Evolutionary conservation across 1,284 basidiomycete species (phyloP).

Genomic region (Tremellales sp.): DNA sequence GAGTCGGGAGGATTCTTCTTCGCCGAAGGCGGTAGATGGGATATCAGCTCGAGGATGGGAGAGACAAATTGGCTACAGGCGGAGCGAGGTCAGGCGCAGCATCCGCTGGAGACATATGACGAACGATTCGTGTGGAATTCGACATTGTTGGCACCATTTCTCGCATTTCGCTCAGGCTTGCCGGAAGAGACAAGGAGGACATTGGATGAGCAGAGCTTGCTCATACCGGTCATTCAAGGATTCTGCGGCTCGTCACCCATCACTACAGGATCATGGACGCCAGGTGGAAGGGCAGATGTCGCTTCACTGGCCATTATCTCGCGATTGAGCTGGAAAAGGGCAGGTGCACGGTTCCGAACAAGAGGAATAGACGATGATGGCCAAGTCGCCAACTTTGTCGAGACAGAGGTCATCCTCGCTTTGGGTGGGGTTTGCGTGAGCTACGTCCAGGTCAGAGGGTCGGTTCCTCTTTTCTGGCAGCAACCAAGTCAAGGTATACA

Average conservation of each 20-base stretch:
- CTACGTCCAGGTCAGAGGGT: conserved; percentile 89
- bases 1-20: conserved; percentile 93
- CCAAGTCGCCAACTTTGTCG: conserved; percentile 95
- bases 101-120: conserved; percentile 65
- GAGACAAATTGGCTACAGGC: conserved; percentile 56
- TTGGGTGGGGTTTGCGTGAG: conserved; percentile 79
- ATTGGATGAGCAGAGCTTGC: conserved; percentile 45
- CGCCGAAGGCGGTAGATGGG: conserved; percentile 74
- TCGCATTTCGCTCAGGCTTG: conserved; percentile 38
- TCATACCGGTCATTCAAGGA: conserved; percentile 86
- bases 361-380: conserved; percentile 97
- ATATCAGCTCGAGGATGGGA: conserved; percentile 75
- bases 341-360: conserved; percentile 95
- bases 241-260: conserved; percentile 60
- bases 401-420: conserved; percentile 89
- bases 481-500: conserved; percentile 75
- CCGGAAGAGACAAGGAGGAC: conserved; percentile 47
- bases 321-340: conserved; percentile 87
- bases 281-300: conserved; percentile 50
- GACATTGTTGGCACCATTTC: conserved; percentile 39
- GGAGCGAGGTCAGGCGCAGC: conserved; percentile 19
- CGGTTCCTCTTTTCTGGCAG: conserved; percentile 97
- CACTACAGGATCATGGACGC: conserved; percentile 51
- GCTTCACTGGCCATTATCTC: conserved; percentile 72
- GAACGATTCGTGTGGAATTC: conserved; percentile 60